These are phyloP conservation scores for Gigaspora rosea DNA, from an alignment of 192 early-diverging fungal genomes.

Conservation along the genomic window DNA sequence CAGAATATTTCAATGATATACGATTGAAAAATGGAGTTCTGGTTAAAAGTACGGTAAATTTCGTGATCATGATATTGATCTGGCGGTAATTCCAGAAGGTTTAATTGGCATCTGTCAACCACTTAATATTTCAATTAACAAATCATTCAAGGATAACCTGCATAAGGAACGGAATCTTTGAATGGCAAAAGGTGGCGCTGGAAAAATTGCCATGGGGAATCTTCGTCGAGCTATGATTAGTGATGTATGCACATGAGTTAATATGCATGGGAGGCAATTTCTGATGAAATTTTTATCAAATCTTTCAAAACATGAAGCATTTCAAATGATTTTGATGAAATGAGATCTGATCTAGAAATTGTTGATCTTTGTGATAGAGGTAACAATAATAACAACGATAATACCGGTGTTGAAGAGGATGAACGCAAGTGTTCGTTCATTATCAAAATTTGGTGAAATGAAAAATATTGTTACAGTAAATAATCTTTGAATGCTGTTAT, in stretches of 20 bases:
- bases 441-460: no score
- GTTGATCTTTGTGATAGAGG: no score
- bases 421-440: no score
- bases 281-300: neutral
- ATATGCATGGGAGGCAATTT: neutral
- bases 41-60: constrained; percentile 2
- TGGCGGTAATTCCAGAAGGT: neutral
- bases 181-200: neutral
- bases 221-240: neutral
- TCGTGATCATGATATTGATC: neutral
- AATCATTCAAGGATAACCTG: neutral
- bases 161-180: neutral
- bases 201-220: neutral
- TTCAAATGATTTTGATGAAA: neutral
- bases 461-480: no score
- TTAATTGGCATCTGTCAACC: constrained; percentile 11
- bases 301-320: neutral
- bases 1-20: no score
- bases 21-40: no score
- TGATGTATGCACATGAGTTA: neutral
- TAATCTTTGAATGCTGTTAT: no score
- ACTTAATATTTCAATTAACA: neutral
- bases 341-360: no score
- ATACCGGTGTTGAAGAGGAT: no score
- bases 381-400: no score